phyloP scores from a whole-genome alignment of 2,329 filamentous ascomycete species.

The Penicillium brevicompactum region DNA sequence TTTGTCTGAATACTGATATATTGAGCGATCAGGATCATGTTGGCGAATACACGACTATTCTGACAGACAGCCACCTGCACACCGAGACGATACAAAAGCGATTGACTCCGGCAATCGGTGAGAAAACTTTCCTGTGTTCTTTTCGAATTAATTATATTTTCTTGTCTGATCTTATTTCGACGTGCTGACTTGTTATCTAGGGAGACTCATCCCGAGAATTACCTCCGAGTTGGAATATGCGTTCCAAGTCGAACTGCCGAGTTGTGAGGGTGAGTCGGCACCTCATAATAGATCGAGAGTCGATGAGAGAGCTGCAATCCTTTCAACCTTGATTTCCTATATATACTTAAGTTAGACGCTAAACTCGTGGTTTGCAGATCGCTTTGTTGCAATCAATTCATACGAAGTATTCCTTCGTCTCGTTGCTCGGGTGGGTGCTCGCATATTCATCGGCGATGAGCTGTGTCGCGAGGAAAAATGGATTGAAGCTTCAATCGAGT shows the following conservation, averaged over 20 bases:
- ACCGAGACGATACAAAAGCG: constrained; percentile 1
- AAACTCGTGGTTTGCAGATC: too few relatives aligned
- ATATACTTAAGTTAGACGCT: too few relatives aligned
- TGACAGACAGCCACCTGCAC: neutral
- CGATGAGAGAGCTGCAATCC: too few relatives aligned
- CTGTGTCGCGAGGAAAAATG: constrained; percentile 16
- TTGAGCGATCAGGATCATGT: neutral
- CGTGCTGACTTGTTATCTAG: neutral
- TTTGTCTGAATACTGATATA: too few relatives aligned
- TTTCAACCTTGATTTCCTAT: too few relatives aligned
- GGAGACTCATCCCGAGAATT: neutral
- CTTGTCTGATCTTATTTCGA: too few relatives aligned
- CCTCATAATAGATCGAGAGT: too few relatives aligned
- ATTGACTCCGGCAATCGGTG: constrained; percentile 1
- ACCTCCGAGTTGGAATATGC: neutral
- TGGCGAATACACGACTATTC: neutral
- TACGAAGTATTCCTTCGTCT: constrained; percentile 5
- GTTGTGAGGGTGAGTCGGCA: neutral
- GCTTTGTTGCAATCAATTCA: neutral
- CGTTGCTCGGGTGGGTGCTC: constrained; percentile 8
- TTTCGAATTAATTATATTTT: too few relatives aligned
- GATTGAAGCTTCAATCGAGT: constrained; percentile 12
- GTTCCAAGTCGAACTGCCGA: neutral
- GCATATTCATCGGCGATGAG: constrained; percentile 13
- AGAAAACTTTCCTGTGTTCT: too few relatives aligned